Evolutionary conservation across 2,329 filamentous ascomycete species (phyloP), one percentile per base, ranked within the genome.

Genomic region (Rhynchosporium secalis): DNA sequence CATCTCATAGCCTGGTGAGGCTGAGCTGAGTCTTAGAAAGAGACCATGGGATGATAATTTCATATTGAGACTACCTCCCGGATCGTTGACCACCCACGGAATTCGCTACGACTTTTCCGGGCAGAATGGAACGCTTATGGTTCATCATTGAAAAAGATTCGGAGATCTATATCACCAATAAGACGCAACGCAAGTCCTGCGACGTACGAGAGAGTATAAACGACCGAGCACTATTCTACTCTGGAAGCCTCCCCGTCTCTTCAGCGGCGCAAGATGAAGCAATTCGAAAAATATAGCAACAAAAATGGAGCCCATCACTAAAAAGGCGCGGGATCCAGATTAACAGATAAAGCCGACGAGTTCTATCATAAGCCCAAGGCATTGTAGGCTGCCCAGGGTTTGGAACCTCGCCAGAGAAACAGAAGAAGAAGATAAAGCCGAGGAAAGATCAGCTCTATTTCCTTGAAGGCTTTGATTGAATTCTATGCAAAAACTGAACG

Each of bases 181-280:
- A 20, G 10, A 13, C 49, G 49, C 20, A 46, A 4, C 4, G 13
- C 15, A 20, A 54, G 33, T 40, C 40, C 38, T 36, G 28, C 38
- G 38, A 28, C 48, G 38, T 20, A 41, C 36, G 49, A 26, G 49
- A 54, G 38, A 54, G 38, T 13, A 28, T 5, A 28, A 41, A 29
- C 36, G 49, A 41, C 36, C 33, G n/a, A n/a, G 38, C 49, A 41
- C n/a, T 10, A 36, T 41, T 38, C 38, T n/a, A 40, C 10, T 26
- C 49, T 20, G 49, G 36, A 28, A 33, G 15, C 48, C 38, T 54
- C 33, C 49, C 49, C 49, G 49, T 54, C 5, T 54, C 36, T 54
- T 41, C 49, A 41, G 20, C 36, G 49, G 43, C 9, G n/a, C 9
- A 10, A 10, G 9, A 36, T 36, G 9, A 36, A 40, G 49, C 33